Percentiles rank a stretch among this genome's conserved stretches.
Conservation (phyloP, 1,284 basidiomycete species). For the Pyrrhoderma noxium region DNA sequence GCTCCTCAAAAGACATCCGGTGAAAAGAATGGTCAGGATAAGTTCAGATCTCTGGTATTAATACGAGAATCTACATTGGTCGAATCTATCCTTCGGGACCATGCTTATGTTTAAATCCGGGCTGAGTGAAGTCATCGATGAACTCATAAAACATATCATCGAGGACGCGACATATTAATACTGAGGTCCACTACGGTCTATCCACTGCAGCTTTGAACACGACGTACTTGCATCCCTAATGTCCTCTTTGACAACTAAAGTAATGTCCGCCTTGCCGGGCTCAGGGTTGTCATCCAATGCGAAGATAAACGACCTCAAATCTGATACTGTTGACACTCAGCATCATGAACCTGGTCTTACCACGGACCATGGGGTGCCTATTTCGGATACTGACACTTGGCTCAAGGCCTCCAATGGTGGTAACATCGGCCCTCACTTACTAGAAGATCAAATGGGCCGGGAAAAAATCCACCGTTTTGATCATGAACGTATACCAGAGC, state of each 20-base stretch:
- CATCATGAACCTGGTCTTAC: slow-evolving; percentile 37
- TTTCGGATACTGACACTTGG: slow-evolving; percentile 62
- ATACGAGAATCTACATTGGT: too few species aligned
- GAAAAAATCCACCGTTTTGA: slow-evolving; percentile 75
- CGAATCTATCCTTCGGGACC: too few species aligned
- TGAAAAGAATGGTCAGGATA: too few species aligned
- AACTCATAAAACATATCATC: too few species aligned
- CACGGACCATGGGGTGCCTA: slow-evolving; percentile 54
- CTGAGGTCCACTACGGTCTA: too few species aligned
- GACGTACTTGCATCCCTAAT: background rate
- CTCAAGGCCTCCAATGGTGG: slow-evolving; percentile 41
- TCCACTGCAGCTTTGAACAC: too few species aligned
- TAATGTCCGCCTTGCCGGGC: slow-evolving; percentile 13
- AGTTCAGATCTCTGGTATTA: too few species aligned
- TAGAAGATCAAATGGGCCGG: slow-evolving; percentile 61
- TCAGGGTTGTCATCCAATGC: slow-evolving; percentile 10
- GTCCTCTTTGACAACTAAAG: slow-evolving; percentile 8
- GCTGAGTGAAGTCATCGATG: too few species aligned
- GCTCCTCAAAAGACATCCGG: too few species aligned
- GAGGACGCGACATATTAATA: too few species aligned
- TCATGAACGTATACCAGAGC: slow-evolving; percentile 80
- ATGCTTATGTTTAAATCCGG: too few species aligned
- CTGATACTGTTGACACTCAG: slow-evolving; percentile 34
- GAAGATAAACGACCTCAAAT: slow-evolving; percentile 35
- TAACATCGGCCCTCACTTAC: slow-evolving; percentile 44